Base-by-base conservation (phyloP, 75 land plant species). In the Cryptomeria japonica region DNA sequence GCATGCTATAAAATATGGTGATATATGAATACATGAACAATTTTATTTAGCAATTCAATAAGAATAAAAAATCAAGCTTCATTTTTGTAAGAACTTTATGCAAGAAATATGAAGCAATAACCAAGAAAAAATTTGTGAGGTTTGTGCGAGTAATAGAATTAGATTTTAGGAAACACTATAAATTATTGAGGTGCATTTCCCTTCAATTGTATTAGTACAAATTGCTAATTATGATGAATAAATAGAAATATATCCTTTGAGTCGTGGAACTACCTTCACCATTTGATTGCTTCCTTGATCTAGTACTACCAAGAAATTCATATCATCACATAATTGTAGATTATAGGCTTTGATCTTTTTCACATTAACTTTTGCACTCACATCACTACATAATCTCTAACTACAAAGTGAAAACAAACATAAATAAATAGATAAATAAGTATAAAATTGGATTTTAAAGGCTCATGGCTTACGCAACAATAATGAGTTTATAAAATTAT, bases 241-340 rank as follows among this genome's bases (percentile, higher is more conserved):
- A 89, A 90, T 41, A 90, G 49, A 58, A 88, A 90, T 7, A 88
- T 38, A 87, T 90, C 89, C 86, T 90, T 88, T 18, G 76, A 55
- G n/a, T 90, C 87, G 89, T 90, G 90, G 58, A 90, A 90, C 58
- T 88, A 89, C 12, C 90, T 18, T 14, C 90, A 28, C 2, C 91
- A 87, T 31, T 89, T 86, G 18, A 90, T 47, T 12, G 90, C 78
- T 41, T 90, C 91, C 79, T 90, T 90, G 6, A 87, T 87, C 37
- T 87, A 78, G 80, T 90, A 90, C 22, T 88, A 88, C 91, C 91
- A 90, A 6, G 87, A 42, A 16, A 90, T 83, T 0, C 13, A 31
- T 15, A 88, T 70, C 84, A 31, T 85, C 47, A 68, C 87, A 53
- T 76, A 73, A 73, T 72, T 58, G 7, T 41, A 18, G 42, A 10